Conservation (phyloP, 2,329 filamentous ascomycete genomes). For the Alternaria conjuncta region DNA sequence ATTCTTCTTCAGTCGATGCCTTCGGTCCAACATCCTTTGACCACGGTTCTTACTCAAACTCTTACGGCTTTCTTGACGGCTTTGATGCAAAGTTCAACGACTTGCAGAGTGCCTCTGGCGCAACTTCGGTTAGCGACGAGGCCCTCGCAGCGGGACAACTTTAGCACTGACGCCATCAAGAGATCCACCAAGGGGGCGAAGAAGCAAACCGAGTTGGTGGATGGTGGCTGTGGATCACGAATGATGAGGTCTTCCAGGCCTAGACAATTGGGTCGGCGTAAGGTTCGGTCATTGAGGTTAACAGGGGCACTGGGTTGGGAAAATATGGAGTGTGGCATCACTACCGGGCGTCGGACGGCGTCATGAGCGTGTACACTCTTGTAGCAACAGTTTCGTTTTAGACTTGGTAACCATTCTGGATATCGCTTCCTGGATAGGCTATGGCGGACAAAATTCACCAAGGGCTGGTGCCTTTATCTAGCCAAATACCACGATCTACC, state of each 20-base stretch:
- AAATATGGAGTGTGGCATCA: conserved; percentile 21
- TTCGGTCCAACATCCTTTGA: conserved; percentile 45
- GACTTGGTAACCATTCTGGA: conserved; percentile 27
- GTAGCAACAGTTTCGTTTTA: conserved; percentile 29
- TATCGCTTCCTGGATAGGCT: conserved; percentile 17
- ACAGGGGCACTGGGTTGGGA: conserved; percentile 18
- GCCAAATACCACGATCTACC: conserved; percentile 32
- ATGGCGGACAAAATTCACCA: conserved; percentile 41
- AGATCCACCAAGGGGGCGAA: conserved; percentile 29
- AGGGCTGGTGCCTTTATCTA: conserved; percentile 44
- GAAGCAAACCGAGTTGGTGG: conserved; percentile 28
- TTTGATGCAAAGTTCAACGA: conserved; percentile 52
- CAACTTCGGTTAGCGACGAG: conserved; percentile 57
- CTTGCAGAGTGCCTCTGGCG: conserved; percentile 56
- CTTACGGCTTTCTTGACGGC: conserved; percentile 46
- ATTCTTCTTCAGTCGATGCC: conserved; percentile 40
- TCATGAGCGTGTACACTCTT: conserved; percentile 28
- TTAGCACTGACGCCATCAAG: conserved; percentile 37
- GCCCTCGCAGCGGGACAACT: conserved; percentile 51
- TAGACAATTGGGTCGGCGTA: conserved; percentile 38
- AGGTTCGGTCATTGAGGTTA: conserved; percentile 33
- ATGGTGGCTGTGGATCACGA: conserved; percentile 35
- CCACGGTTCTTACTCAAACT: conserved; percentile 34
- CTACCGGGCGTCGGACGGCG: conserved; percentile 29
- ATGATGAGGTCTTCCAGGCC: conserved; percentile 34